Percentiles rank a stretch among this genome's conserved stretches.
phyloP scores from a whole-genome alignment of 2,329 filamentous ascomycete genomes.

The Cladosporium austrohemisphaericum region DNA sequence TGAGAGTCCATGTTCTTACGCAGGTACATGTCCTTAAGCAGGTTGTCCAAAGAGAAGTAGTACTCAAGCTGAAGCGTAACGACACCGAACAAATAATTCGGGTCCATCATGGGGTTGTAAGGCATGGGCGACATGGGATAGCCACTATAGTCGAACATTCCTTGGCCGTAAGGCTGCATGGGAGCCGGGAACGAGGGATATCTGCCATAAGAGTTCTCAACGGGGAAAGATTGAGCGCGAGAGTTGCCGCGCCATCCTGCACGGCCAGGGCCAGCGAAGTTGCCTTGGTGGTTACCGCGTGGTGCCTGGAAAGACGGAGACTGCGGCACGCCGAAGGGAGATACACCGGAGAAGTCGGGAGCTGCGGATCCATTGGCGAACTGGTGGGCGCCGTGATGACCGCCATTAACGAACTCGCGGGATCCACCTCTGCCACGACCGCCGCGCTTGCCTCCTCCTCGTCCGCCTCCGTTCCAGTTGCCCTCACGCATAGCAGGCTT shows the following conservation, averaged over 20 bases:
- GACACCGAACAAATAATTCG: constrained; percentile 54
- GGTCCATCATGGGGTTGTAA: constrained; percentile 56
- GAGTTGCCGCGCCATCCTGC: constrained; percentile 49
- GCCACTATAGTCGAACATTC: constrained; percentile 46
- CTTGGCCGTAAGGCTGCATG: constrained; percentile 49
- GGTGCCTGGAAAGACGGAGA: constrained; percentile 28
- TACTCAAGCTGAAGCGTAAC: constrained; percentile 68
- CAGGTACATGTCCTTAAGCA: constrained; percentile 88
- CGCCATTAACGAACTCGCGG: constrained; percentile 30
- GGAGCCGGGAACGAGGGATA: constrained; percentile 39
- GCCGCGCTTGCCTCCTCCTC: constrained; percentile 29
- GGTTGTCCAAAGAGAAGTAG: constrained; percentile 94
- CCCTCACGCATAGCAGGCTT: constrained; percentile 17
- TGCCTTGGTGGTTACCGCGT: constrained; percentile 28
- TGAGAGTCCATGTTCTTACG: constrained; percentile 92
- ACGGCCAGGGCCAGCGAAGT: constrained; percentile 32
- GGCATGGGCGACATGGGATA: constrained; percentile 46
- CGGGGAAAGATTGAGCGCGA: constrained; percentile 61
- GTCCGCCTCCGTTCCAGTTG: constrained; percentile 23
- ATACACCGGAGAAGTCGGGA: constrained; percentile 24
- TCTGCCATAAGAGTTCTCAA: constrained; percentile 48
- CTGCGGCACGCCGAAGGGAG: constrained; percentile 23
- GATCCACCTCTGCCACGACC: constrained; percentile 33
- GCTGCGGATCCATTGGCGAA: constrained; percentile 21
- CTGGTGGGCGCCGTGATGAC: constrained; percentile 23